Evolutionary conservation across 352 stramenopile species (phyloP).

Genomic region (Phytopythium mirpurense): DNA sequence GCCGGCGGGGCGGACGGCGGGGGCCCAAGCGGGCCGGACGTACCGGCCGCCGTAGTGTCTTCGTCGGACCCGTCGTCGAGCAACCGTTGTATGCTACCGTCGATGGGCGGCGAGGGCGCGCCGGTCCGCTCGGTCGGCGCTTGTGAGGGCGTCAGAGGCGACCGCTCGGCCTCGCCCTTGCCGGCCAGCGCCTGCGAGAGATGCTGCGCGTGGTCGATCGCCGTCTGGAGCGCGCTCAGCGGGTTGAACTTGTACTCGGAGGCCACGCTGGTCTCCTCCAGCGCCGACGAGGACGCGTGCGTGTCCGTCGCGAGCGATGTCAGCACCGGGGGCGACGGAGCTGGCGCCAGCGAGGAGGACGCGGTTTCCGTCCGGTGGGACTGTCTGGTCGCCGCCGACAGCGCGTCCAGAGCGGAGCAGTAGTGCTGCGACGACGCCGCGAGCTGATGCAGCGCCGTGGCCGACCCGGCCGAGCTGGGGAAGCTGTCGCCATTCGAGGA

Average conservation of each 20-base stretch:
- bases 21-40: slow-evolving; percentile 18
- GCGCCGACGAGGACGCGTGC: background rate
- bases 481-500: background rate
- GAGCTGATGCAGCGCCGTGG: slow-evolving; percentile 45
- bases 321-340: background rate
- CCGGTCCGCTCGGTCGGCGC: background rate
- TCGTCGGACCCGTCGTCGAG: slow-evolving; percentile 5
- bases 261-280: background rate
- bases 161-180: slow-evolving; percentile 1
- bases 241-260: slow-evolving; percentile 47
- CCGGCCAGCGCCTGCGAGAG: slow-evolving; percentile 10
- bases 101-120: background rate
- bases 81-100: slow-evolving; percentile 1
- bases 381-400: slow-evolving; percentile 12
- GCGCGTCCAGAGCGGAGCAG: slow-evolving; percentile 20
- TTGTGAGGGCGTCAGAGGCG: background rate
- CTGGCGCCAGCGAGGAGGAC: slow-evolving; percentile 1
- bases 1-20: slow-evolving; percentile 35
- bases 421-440: slow-evolving; percentile 49
- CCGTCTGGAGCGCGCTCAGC: slow-evolving; percentile 53
- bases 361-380: slow-evolving; percentile 8
- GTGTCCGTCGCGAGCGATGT: background rate
- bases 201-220: slow-evolving; percentile 38
- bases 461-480: background rate
- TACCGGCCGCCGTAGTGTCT: background rate